Percentiles rank a stretch among this genome's conserved stretches.
phyloP scores from a whole-genome alignment of 306 rosid genomes.

The Casuarina glauca region DNA sequence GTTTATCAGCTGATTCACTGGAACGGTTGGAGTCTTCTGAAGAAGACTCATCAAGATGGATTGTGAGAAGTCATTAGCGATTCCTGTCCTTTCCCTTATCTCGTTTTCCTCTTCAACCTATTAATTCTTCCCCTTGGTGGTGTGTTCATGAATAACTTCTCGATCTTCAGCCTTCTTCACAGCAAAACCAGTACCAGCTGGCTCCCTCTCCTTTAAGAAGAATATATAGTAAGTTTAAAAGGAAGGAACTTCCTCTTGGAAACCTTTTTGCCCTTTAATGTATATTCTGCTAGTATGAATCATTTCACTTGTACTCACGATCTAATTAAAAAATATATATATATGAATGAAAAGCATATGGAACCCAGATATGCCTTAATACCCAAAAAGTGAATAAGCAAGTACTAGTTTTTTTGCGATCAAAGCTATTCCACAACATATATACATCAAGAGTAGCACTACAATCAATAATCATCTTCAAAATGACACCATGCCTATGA shows the following conservation, averaged over 20 bases:
- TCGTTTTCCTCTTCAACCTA: too few species aligned
- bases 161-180: conserved; percentile 70
- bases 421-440: conserved; percentile 6
- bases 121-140: too few species aligned
- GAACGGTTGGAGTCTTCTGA: too few species aligned
- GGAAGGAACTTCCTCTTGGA: not conserved
- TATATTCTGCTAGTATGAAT: not conserved
- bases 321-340: too few species aligned
- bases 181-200: conserved; percentile 33
- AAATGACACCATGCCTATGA: not conserved
- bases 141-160: too few species aligned
- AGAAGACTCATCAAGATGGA: too few species aligned
- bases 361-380: not conserved
- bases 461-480: conserved; percentile 1
- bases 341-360: not conserved
- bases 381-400: not conserved
- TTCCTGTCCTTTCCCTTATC: too few species aligned
- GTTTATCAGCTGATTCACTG: too few species aligned
- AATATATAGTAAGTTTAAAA: conserved; percentile 20
- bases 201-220: conserved; percentile 42
- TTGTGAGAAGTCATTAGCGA: too few species aligned
- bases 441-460: conserved; percentile 1
- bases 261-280: too few species aligned
- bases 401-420: not conserved
- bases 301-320: not conserved